These are phyloP conservation scores for Penicillium sp. DNA, from an alignment of 2,329 filamentous ascomycete genomes.

Conservation along the genomic window DNA sequence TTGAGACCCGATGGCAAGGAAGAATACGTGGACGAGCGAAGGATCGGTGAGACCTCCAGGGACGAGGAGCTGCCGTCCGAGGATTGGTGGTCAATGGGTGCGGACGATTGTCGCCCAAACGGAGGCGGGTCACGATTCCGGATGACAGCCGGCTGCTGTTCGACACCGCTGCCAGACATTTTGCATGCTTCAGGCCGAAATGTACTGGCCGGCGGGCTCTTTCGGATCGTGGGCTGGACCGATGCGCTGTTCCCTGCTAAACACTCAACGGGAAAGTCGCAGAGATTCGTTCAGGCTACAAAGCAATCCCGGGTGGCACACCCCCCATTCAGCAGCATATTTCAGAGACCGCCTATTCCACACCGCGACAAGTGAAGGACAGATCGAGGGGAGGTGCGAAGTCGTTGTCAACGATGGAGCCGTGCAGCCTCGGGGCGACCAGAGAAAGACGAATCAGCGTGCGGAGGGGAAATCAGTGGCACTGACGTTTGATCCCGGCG, in stretches of 20 bases:
- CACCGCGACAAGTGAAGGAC: neutral
- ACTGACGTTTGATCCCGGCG: slow-evolving; percentile 27
- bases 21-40: slow-evolving; percentile 26
- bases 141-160: slow-evolving; percentile 37
- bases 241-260: slow-evolving; percentile 38
- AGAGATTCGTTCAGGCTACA: slow-evolving; percentile 35
- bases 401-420: neutral
- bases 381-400: neutral
- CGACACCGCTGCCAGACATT: slow-evolving; percentile 41
- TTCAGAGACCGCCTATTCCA: slow-evolving; percentile 14
- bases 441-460: slow-evolving; percentile 16
- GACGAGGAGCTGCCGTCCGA: slow-evolving; percentile 18
- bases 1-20: slow-evolving; percentile 18
- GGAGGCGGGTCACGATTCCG: slow-evolving; percentile 27
- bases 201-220: slow-evolving; percentile 28
- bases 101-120: slow-evolving; percentile 31
- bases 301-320: slow-evolving; percentile 34
- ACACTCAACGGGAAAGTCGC: slow-evolving; percentile 32
- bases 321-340: slow-evolving; percentile 37
- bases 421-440: neutral
- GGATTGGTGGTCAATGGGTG: slow-evolving; percentile 22
- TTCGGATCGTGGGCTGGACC: slow-evolving; percentile 26
- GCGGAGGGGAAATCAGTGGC: slow-evolving; percentile 8
- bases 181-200: slow-evolving; percentile 35
- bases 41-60: slow-evolving; percentile 27